phyloP scores from a whole-genome alignment of 345 rosid genomes.

The rapeseed (Brassica napus) region Da-Ae NC_063437.1:12080001-12080500 shows the following conservation, averaged over 20 bases:
- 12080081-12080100: conserved; percentile 82
- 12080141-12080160: conserved; percentile 78
- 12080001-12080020: background rate
- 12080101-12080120: conserved; percentile 94
- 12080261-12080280: conserved; percentile 56
- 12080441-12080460: too few species aligned
- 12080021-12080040: background rate
- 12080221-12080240: conserved; percentile 82
- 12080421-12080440: conserved; percentile 4
- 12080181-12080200: conserved; percentile 61
- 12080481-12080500: conserved; percentile 13
- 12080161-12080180: conserved; percentile 77
- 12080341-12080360: background rate
- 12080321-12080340: background rate
- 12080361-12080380: background rate
- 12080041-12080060: conserved; percentile 84
- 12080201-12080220: conserved; percentile 69
- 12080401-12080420: background rate
- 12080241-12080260: conserved; percentile 80
- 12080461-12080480: background rate
- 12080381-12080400: background rate
- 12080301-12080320: conserved; percentile 8
- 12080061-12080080: conserved; percentile 87
- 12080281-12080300: conserved; percentile 64
- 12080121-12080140: conserved; percentile 75